phyloP scores from a whole-genome alignment of 2,329 filamentous ascomycete genomes.

The Lachnellula subtilissima region DNA sequence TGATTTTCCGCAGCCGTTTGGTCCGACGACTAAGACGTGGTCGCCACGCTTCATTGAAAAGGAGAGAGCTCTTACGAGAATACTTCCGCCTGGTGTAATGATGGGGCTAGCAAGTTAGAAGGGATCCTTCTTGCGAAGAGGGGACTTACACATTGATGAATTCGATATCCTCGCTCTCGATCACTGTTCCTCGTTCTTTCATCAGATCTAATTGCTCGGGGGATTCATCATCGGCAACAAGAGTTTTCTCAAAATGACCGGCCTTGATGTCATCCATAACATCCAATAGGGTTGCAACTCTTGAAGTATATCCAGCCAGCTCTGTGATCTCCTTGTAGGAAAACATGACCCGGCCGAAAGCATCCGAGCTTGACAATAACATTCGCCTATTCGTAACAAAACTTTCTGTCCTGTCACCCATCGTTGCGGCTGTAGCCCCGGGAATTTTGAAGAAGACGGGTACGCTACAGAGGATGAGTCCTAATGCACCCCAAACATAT shows the following conservation, averaged over 20 bases:
- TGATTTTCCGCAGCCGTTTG: slow-evolving; percentile 96
- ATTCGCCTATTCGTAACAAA: slow-evolving; percentile 94
- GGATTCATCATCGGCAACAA: slow-evolving; percentile 82
- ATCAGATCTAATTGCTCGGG: slow-evolving; percentile 80
- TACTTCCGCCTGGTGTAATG: slow-evolving; percentile 92
- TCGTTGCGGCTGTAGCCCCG: slow-evolving; percentile 49
- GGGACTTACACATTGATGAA: slow-evolving; percentile 69
- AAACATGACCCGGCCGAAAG: slow-evolving; percentile 94
- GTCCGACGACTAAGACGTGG: slow-evolving; percentile 85
- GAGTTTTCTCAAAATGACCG: slow-evolving; percentile 91
- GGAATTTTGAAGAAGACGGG: slow-evolving; percentile 95
- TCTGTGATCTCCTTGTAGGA: slow-evolving; percentile 97
- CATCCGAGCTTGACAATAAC: slow-evolving; percentile 88
- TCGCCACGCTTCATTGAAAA: slow-evolving; percentile 84
- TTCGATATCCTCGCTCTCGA: slow-evolving; percentile 77
- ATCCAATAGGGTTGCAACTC: slow-evolving; percentile 82
- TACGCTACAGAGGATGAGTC: slow-evolving; percentile 85
- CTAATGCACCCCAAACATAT: slow-evolving; percentile 96
- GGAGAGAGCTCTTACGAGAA: slow-evolving; percentile 78
- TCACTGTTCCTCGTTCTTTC: slow-evolving; percentile 71
- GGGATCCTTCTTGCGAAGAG: background rate
- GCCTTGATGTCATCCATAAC: slow-evolving; percentile 91
- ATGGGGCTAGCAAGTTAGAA: slow-evolving; percentile 56
- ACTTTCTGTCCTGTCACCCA: slow-evolving; percentile 67
- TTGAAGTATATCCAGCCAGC: slow-evolving; percentile 88